Conservation (phyloP, 768 basidiomycete species). For the Amanita inopinata region DNA sequence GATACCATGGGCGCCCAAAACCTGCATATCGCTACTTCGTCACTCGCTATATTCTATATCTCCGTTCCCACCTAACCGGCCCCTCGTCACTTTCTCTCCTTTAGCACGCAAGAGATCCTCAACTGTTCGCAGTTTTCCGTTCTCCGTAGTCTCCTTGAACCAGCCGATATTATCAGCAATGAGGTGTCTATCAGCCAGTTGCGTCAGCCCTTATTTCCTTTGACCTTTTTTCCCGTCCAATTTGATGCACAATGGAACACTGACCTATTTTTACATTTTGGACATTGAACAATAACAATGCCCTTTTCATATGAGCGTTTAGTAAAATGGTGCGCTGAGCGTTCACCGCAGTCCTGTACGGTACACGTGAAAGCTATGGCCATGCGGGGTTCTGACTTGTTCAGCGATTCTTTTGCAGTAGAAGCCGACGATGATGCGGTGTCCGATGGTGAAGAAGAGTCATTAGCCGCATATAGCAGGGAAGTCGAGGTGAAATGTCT, state of each 20-base stretch:
- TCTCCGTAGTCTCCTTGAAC: slow-evolving; percentile 78
- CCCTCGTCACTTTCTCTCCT: slow-evolving; percentile 65
- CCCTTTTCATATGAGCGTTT: slow-evolving; percentile 79
- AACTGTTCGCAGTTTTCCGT: slow-evolving; percentile 65
- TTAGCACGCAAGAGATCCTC: slow-evolving; percentile 74
- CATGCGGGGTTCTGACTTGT: slow-evolving; percentile 7
- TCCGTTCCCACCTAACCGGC: slow-evolving; percentile 37
- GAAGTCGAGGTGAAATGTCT: too few relatives aligned
- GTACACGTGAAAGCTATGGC: slow-evolving; percentile 85
- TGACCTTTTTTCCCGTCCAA: too few relatives aligned
- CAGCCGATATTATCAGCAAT: slow-evolving; percentile 89
- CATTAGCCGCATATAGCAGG: too few relatives aligned
- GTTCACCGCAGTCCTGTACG: slow-evolving; percentile 53
- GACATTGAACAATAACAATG: slow-evolving; percentile 87
- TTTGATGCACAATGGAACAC: slow-evolving; percentile 17
- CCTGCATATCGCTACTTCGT: background rate
- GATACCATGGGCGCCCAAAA: background rate
- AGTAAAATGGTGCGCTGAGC: slow-evolving; percentile 85
- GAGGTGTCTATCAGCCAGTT: slow-evolving; percentile 42
- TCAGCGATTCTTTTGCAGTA: too few relatives aligned
- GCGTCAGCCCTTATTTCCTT: too few relatives aligned
- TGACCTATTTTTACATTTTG: slow-evolving; percentile 80
- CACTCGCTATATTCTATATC: slow-evolving; percentile 39
- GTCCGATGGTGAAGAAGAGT: too few relatives aligned
- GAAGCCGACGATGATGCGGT: too few relatives aligned